A percentile compares a stretch with the other conserved stretches of the same genome.
Conservation (phyloP, 169 alveolate genomes). For the Plasmodium berghei region DNA sequence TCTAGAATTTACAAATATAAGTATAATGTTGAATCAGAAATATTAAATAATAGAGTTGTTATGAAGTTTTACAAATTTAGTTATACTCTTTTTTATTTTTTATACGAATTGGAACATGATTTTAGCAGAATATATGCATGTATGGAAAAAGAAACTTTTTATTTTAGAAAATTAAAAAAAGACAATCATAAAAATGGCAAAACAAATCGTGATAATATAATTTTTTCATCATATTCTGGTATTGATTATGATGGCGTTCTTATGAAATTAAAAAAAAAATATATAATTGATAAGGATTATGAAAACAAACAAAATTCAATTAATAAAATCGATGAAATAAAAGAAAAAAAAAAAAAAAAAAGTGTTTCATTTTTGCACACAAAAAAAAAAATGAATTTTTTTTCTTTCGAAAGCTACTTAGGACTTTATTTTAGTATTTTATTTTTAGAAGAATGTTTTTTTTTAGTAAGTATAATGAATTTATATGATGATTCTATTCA, state of each 20-base stretch:
- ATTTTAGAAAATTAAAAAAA: background rate
- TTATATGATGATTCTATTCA: slow-evolving; percentile 64
- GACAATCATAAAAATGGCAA: background rate
- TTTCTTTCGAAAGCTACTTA: slow-evolving; percentile 71
- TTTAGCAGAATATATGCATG: slow-evolving; percentile 46
- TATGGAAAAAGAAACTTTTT: slow-evolving; percentile 59
- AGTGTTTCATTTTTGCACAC: slow-evolving; percentile 37
- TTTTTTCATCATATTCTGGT: background rate
- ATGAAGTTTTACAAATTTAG: slow-evolving; percentile 72
- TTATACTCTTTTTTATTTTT: slow-evolving; percentile 53
- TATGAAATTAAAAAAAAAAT: background rate
- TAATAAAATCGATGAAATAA: background rate
- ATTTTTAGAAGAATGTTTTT: slow-evolving; percentile 65
- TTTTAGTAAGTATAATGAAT: slow-evolving; percentile 68
- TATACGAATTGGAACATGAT: slow-evolving; percentile 64
- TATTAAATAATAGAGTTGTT: slow-evolving; percentile 39
- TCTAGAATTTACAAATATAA: background rate
- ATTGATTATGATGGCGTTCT: background rate
- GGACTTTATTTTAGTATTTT: slow-evolving; percentile 62
- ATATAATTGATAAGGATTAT: background rate
- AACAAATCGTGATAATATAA: background rate
- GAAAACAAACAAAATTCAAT: background rate
- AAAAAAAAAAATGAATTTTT: slow-evolving; percentile 43
- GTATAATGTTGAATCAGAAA: slow-evolving; percentile 31
- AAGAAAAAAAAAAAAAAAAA: background rate